Conservation (phyloP, 208 protist genomes). For the Trypanosoma vivax region DNA sequence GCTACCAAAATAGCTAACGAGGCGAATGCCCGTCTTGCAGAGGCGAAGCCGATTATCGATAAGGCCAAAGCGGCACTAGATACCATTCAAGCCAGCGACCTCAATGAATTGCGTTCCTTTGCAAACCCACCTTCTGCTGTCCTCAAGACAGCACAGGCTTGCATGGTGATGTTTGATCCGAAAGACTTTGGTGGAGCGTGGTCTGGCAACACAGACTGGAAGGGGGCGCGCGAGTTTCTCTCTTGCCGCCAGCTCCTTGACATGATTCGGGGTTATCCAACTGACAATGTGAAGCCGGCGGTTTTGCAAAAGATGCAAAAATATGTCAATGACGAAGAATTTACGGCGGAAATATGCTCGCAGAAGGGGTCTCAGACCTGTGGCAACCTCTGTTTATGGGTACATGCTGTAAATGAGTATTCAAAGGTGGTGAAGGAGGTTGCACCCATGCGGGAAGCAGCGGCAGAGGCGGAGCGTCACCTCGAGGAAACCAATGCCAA, state of each 20-base stretch:
- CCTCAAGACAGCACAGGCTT: slow-evolving; percentile 92
- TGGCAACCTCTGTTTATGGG: slow-evolving; percentile 94
- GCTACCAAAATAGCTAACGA: slow-evolving; percentile 83
- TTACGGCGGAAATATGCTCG: slow-evolving; percentile 90
- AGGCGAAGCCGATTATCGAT: slow-evolving; percentile 92
- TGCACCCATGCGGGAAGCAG: slow-evolving; percentile 89
- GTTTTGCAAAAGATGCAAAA: slow-evolving; percentile 90
- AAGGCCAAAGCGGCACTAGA: slow-evolving; percentile 91
- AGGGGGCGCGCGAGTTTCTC: slow-evolving; percentile 88
- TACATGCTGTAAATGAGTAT: slow-evolving; percentile 94
- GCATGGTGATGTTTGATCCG: slow-evolving; percentile 94
- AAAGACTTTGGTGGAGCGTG: slow-evolving; percentile 84
- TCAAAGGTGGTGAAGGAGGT: slow-evolving; percentile 94
- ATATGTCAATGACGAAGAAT: slow-evolving; percentile 93
- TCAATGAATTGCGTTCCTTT: slow-evolving; percentile 94
- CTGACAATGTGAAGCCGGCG: slow-evolving; percentile 91
- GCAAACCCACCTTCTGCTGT: slow-evolving; percentile 92
- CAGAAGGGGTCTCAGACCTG: slow-evolving; percentile 91
- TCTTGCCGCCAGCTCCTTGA: slow-evolving; percentile 91
- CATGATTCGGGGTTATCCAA: slow-evolving; percentile 92
- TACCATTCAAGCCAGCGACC: slow-evolving; percentile 89
- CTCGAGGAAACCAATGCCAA: slow-evolving; percentile 85
- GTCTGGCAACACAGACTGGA: slow-evolving; percentile 88
- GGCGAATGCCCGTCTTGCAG: slow-evolving; percentile 87
- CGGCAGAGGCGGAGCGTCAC: slow-evolving; percentile 86